phyloP scores from a whole-genome alignment of 73 alveolate species.

The Tetrahymena elliotti region DNA sequence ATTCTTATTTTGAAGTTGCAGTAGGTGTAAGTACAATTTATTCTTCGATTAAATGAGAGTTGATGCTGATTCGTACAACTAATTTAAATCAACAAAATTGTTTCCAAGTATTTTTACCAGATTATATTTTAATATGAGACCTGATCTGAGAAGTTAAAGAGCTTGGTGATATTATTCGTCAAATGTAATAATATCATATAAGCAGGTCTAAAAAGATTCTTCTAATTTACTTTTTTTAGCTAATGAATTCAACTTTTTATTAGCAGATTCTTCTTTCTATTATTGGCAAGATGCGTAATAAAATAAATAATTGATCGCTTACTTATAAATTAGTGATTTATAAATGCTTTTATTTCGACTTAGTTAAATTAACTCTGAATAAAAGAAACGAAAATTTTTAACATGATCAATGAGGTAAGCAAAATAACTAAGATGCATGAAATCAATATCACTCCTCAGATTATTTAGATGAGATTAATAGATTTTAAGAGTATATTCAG shows the following conservation, averaged over 20 bases:
- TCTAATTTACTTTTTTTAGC: not conserved
- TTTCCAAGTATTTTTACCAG: not conserved
- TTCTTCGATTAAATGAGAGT: not conserved
- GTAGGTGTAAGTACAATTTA: not conserved
- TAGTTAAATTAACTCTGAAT: not conserved
- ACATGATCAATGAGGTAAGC: not conserved
- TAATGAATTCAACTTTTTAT: not conserved
- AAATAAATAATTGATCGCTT: not conserved
- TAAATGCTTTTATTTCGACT: not conserved
- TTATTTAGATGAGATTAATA: not conserved
- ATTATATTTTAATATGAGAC: not conserved
- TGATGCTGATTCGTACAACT: not conserved
- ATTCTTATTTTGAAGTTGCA: not conserved
- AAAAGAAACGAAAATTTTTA: not conserved
- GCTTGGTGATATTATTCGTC: not conserved
- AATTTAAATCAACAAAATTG: not conserved
- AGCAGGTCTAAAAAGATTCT: not conserved
- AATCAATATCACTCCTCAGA: not conserved
- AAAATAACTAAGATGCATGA: not conserved
- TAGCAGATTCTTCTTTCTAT: not conserved
- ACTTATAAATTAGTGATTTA: not conserved
- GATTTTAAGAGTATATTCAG: not conserved
- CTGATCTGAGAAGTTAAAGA: not conserved
- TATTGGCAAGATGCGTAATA: not conserved
- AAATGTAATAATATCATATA: not conserved